phyloP scores from a whole-genome alignment of 306 rosid species.

The Senna tora region DNA sequence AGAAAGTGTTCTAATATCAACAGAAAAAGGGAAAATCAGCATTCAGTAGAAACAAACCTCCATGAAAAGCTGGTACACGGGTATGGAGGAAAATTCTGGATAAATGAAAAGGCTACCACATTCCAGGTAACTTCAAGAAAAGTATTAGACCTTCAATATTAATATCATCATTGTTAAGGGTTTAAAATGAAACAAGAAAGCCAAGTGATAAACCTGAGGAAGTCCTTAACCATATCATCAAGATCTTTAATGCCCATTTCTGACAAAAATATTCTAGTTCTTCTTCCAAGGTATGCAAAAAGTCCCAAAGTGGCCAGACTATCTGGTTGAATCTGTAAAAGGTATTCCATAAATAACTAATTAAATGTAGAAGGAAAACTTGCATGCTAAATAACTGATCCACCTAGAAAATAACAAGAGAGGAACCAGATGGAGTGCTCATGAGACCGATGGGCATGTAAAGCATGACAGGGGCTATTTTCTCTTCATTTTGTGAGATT shows the following conservation, averaged over 20 bases:
- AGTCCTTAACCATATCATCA: slow-evolving; percentile 66
- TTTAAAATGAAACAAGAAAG: slow-evolving; percentile 18
- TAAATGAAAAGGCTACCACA: slow-evolving; percentile 69
- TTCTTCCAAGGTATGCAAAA: slow-evolving; percentile 74
- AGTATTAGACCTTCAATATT: slow-evolving; percentile 31
- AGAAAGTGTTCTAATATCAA: slow-evolving; percentile 17
- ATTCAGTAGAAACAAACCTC: slow-evolving; percentile 54
- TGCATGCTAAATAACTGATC: neutral
- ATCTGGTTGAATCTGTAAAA: slow-evolving; percentile 56
- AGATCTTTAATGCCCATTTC: slow-evolving; percentile 65
- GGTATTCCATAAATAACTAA: slow-evolving; percentile 29
- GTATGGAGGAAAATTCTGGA: slow-evolving; percentile 56
- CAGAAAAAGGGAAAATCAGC: slow-evolving; percentile 11
- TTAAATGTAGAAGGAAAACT: slow-evolving; percentile 16
- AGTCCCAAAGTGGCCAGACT: slow-evolving; percentile 65
- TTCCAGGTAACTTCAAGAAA: slow-evolving; percentile 71
- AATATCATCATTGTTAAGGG: slow-evolving; percentile 20
- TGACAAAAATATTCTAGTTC: slow-evolving; percentile 68
- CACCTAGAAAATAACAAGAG: neutral
- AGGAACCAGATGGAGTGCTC: slow-evolving; percentile 9
- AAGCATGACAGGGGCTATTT: slow-evolving; percentile 2
- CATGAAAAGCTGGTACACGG: slow-evolving; percentile 65
- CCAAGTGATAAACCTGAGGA: slow-evolving; percentile 57
- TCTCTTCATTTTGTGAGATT: slow-evolving; percentile 9
- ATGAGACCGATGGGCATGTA: slow-evolving; percentile 17